phyloP scores from a whole-genome alignment of 139 green algal genomes.

The Pseudopediastrum boryanum region DNA sequence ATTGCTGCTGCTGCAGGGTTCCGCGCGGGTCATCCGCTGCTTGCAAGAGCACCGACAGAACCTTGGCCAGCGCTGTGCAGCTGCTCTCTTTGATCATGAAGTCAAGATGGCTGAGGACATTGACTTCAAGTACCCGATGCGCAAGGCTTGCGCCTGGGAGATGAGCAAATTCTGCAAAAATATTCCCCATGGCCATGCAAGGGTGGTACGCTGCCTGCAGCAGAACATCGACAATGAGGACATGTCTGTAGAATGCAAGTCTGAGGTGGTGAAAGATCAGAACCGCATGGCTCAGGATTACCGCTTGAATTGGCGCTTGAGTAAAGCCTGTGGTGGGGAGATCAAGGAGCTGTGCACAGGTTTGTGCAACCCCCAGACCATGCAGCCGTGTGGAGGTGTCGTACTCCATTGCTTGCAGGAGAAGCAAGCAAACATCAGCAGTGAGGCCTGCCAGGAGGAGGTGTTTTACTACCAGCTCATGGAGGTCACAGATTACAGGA shows the following conservation, averaged over 20 bases:
- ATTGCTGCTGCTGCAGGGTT: conserved; percentile 55
- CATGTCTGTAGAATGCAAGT: conserved; percentile 80
- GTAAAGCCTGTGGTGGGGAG: conserved; percentile 79
- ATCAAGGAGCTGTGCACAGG: conserved; percentile 72
- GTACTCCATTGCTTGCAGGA: conserved; percentile 86
- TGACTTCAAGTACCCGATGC: conserved; percentile 89
- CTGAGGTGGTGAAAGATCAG: conserved; percentile 74
- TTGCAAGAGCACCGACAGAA: conserved; percentile 77
- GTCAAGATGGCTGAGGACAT: conserved; percentile 81
- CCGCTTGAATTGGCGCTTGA: conserved; percentile 87
- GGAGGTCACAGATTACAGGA: conserved; percentile 75
- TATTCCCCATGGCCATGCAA: conserved; percentile 77
- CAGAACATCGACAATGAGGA: conserved; percentile 48
- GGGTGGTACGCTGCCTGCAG: conserved; percentile 73
- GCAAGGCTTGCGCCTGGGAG: conserved; percentile 78
- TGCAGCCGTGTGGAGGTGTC: conserved; percentile 69
- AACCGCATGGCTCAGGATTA: conserved; percentile 77
- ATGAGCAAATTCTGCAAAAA: conserved; percentile 72
- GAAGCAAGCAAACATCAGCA: conserved; percentile 81
- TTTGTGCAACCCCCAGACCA: conserved; percentile 53
- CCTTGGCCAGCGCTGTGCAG: conserved; percentile 68
- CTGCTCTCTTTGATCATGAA: conserved; percentile 79
- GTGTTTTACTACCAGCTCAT: conserved; percentile 88
- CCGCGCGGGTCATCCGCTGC: conserved; percentile 84
- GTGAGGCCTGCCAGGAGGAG: conserved; percentile 78